phyloP scores from a whole-genome alignment of 2,329 filamentous ascomycete genomes.

The Penicillium sclerotiorum region DNA sequence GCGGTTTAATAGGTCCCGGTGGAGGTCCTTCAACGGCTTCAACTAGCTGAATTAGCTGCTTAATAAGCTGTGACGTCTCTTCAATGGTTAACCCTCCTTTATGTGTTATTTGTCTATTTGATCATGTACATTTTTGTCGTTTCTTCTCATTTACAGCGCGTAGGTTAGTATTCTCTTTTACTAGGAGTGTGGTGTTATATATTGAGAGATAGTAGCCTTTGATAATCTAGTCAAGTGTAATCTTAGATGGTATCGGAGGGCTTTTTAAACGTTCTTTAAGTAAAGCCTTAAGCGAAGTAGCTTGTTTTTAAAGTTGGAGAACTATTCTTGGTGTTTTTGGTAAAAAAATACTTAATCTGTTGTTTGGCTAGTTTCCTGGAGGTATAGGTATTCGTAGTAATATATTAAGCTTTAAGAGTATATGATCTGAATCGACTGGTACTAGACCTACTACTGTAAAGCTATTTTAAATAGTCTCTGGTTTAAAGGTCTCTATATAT shows the following conservation, averaged over 20 bases:
- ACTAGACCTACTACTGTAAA: not conserved
- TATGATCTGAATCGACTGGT: not conserved
- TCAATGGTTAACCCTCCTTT: not conserved
- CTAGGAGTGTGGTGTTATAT: not conserved
- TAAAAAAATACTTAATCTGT: too few relatives aligned
- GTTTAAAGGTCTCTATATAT: not conserved
- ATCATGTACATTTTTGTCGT: not conserved
- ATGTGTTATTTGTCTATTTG: conserved; percentile 1
- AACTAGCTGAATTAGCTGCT: conserved; percentile 1
- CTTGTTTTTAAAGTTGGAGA: not conserved
- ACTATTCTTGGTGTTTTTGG: conserved; percentile 1
- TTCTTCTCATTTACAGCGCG: not conserved
- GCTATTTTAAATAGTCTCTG: conserved; percentile 3
- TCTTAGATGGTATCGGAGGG: not conserved
- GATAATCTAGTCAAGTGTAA: conserved; percentile 1
- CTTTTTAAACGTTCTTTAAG: conserved; percentile 1
- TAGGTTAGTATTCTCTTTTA: conserved; percentile 1
- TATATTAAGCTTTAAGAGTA: conserved; percentile 3
- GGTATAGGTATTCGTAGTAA: conserved; percentile 1
- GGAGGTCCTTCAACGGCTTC: not conserved
- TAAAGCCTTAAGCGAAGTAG: not conserved
- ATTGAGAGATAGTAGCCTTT: conserved; percentile 5
- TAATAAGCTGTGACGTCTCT: not conserved
- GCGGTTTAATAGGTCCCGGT: not conserved
- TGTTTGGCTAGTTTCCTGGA: not conserved